Evolutionary conservation across 768 basidiomycete species (phyloP), one percentile per base, ranked within the genome.

Genomic region (Xerocomellus amylosporus): DNA sequence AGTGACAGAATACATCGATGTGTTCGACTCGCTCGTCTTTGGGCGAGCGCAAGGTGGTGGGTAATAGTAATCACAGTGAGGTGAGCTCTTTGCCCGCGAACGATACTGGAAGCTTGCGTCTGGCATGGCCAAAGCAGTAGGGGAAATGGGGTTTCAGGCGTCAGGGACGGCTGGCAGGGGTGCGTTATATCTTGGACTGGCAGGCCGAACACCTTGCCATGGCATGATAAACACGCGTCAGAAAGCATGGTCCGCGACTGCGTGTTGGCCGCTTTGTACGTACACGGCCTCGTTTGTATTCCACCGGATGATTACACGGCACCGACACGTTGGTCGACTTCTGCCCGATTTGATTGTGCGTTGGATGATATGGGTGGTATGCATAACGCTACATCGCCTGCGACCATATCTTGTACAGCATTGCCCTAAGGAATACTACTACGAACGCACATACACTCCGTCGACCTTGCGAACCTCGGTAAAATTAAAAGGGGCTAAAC

Each of bases 191-290:
- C 71, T 72, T 51, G 59, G 55, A 58, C 58, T 61, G 59, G 53
- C 58, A 51, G 53, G 60, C 59, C 42, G 39, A 54, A 54, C 65
- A 57, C 67, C 71, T 39, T 63, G 69, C 39, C 57, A 60, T 66
- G 65, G 67, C 65, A 63, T 60, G 69, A 69, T 53, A 33, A 63
- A 71, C 67, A 67, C 55, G 69, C 68, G 61, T 19, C 58, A 55
- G 39, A 34, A 47, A 51, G 57, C 42, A 62, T 59, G 64, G 58
- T 53, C 49, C 60, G 36, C 53, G 50, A 51, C 55, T 30, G 60
- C 57, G 37, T 71, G 66, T 52, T 62, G 30, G 17, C 58, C 30
- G 30, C 62, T 62, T 59, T 64, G 58, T 65, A 69, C 71, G 61
- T 70, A 65, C 59, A 58, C 31, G 43, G 58, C 70, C 70, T 69